Evolutionary conservation across 352 stramenopile genomes (phyloP).

Genomic region (Pythium biforme): DNA sequence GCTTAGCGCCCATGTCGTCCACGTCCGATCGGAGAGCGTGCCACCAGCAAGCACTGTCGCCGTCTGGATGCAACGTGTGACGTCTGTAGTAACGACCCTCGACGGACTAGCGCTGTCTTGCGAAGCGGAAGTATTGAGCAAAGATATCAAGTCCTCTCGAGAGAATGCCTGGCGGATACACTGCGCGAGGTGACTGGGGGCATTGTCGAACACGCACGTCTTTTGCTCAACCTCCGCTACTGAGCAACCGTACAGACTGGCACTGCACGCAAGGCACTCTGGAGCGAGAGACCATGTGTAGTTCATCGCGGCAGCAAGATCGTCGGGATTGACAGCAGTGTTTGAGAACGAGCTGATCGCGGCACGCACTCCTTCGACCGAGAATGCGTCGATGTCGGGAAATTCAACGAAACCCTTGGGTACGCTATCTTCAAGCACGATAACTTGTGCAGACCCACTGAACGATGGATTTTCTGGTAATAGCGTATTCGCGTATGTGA

Average conservation of each 20-base stretch:
- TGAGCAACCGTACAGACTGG: slow-evolving; percentile 13
- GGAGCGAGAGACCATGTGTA: slow-evolving; percentile 11
- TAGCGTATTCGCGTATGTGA: slow-evolving; percentile 18
- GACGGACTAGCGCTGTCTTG: neutral
- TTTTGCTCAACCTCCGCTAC: neutral
- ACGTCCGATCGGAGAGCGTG: neutral
- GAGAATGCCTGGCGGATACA: slow-evolving; percentile 17
- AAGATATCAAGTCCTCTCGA: neutral
- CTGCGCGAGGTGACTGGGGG: slow-evolving; percentile 6
- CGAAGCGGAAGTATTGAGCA: neutral
- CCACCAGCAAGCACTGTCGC: neutral
- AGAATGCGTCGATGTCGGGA: slow-evolving; percentile 5
- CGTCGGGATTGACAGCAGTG: neutral
- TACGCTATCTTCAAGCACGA: neutral
- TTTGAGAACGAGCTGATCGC: neutral
- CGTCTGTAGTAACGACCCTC: neutral
- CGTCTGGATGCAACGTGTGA: slow-evolving; percentile 17
- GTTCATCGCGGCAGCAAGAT: neutral
- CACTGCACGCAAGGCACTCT: slow-evolving; percentile 15
- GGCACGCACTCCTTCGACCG: neutral
- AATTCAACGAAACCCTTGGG: slow-evolving; percentile 10
- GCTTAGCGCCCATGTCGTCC: neutral
- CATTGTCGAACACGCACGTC: slow-evolving; percentile 20
- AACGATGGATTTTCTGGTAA: slow-evolving; percentile 7
- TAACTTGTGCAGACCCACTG: neutral